A percentile compares a stretch with the other conserved stretches of the same genome.
Conservation (phyloP, 2,329 filamentous ascomycete genomes). For the Stachybotrys chlorohalonatus region DNA sequence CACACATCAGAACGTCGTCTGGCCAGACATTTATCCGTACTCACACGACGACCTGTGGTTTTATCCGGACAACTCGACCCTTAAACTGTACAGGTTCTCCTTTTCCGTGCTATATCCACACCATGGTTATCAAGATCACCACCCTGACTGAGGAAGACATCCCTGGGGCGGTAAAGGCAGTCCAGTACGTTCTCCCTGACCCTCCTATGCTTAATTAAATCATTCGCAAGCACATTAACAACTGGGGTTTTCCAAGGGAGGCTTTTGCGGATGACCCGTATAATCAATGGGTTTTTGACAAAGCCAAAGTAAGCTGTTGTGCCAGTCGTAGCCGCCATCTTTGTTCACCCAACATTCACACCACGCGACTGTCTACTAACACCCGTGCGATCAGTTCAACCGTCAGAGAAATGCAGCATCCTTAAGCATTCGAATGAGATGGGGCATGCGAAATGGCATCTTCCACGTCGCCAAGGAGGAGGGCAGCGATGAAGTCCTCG, state of each 20-base stretch:
- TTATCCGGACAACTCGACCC: too few relatives aligned
- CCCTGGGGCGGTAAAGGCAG: conserved; percentile 52
- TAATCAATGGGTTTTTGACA: conserved; percentile 56
- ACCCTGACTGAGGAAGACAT: conserved; percentile 51
- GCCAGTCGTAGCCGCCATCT: too few relatives aligned
- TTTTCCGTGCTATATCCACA: not conserved
- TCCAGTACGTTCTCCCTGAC: conserved; percentile 33
- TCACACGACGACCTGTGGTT: too few relatives aligned
- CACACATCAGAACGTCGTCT: not conserved
- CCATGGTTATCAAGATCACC: conserved; percentile 45
- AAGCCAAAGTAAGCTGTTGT: conserved; percentile 30
- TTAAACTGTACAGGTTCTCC: not conserved
- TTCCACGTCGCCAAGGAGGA: conserved; percentile 62
- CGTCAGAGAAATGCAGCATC: conserved; percentile 51
- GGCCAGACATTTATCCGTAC: too few relatives aligned
- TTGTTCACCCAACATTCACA: not conserved
- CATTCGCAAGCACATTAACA: not conserved
- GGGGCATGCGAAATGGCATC: conserved; percentile 60
- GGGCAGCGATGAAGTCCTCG: conserved; percentile 46
- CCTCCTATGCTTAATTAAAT: not conserved
- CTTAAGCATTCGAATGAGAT: conserved; percentile 55
- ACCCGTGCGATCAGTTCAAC: conserved; percentile 38
- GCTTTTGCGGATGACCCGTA: conserved; percentile 61
- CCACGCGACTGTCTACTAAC: not conserved
- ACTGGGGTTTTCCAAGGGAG: conserved; percentile 21